These are phyloP conservation scores for Vanrija humicola DNA, from an alignment of 1,284 basidiomycete genomes.

Conservation along the genomic window DNA sequence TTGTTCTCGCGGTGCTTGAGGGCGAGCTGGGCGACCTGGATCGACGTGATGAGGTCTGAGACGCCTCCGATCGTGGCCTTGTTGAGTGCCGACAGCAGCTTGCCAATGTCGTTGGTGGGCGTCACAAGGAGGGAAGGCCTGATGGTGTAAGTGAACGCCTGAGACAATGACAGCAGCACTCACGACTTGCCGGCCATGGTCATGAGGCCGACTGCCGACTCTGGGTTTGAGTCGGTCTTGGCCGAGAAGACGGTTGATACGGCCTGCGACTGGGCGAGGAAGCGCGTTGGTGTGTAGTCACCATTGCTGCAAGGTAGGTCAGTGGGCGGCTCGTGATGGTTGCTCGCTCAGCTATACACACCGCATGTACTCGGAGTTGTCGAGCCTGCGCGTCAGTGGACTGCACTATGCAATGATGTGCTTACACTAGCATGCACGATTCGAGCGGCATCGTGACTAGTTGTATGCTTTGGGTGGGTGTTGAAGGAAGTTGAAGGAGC, in stretches of 20 bases:
- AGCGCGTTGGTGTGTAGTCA: constrained; percentile 82
- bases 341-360: constrained; percentile 17
- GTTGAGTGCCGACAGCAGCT: constrained; percentile 79
- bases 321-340: background rate
- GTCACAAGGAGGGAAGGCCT: constrained; percentile 95
- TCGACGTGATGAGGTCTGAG: constrained; percentile 80
- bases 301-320: constrained; percentile 60
- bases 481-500: background rate
- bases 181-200: constrained; percentile 94
- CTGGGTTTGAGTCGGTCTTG: constrained; percentile 92
- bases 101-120: constrained; percentile 89
- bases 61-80: constrained; percentile 69
- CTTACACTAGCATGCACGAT: constrained; percentile 74
- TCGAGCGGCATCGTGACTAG: constrained; percentile 75
- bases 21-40: constrained; percentile 90
- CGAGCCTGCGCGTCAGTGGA: constrained; percentile 56
- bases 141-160: constrained; percentile 2
- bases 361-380: constrained; percentile 93
- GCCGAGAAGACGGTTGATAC: constrained; percentile 86
- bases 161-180: constrained; percentile 33
- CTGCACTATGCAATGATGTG: background rate
- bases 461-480: constrained; percentile 1
- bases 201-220: constrained; percentile 96
- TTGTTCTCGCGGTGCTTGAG: constrained; percentile 98
- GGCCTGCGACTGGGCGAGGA: constrained; percentile 88